phyloP scores from a whole-genome alignment of 768 basidiomycete species.

The Calocybe indica region DNA sequence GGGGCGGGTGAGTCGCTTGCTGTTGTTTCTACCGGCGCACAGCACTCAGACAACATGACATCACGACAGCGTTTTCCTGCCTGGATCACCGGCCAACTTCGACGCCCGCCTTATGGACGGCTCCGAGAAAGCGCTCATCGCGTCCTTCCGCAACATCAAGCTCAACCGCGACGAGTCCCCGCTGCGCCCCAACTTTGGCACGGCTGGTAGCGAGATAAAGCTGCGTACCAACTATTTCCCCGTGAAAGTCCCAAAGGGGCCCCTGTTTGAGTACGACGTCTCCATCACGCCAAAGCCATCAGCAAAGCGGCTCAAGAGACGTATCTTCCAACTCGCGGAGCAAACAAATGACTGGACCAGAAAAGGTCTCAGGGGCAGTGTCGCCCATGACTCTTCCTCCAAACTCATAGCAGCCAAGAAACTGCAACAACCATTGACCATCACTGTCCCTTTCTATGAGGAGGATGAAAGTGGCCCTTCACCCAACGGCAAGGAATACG shows the following conservation, averaged over 20 bases:
- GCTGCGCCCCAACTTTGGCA: constrained; percentile 54
- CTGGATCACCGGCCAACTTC: constrained; percentile 29
- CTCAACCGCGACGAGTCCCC: constrained; percentile 40
- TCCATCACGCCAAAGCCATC: constrained; percentile 46
- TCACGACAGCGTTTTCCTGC: constrained; percentile 32
- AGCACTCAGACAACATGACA: too few relatives aligned
- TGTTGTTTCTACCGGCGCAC: neutral
- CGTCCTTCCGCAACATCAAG: constrained; percentile 24
- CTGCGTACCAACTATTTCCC: constrained; percentile 69
- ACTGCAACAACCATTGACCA: constrained; percentile 39
- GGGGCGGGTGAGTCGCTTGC: constrained; percentile 29
- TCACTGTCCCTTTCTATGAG: constrained; percentile 41
- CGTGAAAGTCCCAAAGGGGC: constrained; percentile 40
- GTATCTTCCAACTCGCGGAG: constrained; percentile 63
- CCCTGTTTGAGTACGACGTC: constrained; percentile 59
- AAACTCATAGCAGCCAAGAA: constrained; percentile 43
- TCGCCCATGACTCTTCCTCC: constrained; percentile 52
- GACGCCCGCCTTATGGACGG: constrained; percentile 37
- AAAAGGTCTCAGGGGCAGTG: constrained; percentile 41
- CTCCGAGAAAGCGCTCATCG: constrained; percentile 36
- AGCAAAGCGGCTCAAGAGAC: constrained; percentile 46
- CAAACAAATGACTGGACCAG: constrained; percentile 38
- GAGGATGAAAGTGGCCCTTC: constrained; percentile 44
- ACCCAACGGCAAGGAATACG: constrained; percentile 41
- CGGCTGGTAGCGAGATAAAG: constrained; percentile 37